phyloP scores from a whole-genome alignment of 225 moss, liverwort and hornwort species.

The Pleurozium schreberi region DNA sequence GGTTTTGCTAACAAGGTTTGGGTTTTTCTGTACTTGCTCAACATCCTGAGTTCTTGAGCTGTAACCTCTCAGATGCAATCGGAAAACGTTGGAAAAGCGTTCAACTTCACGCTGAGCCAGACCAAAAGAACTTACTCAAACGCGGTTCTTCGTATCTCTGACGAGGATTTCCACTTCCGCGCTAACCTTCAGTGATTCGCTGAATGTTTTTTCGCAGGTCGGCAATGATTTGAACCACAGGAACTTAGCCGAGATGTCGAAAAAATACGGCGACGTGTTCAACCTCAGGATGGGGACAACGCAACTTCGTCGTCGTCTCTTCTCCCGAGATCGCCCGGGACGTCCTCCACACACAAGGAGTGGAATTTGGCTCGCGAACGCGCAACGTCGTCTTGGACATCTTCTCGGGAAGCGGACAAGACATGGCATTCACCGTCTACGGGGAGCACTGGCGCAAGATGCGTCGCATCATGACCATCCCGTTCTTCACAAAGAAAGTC shows the following conservation, averaged over 20 bases:
- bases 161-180: not conserved
- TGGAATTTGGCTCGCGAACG: constrained; percentile 25
- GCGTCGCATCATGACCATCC: constrained; percentile 39
- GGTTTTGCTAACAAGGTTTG: not conserved
- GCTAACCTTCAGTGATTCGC: not conserved
- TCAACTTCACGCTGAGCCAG: not conserved
- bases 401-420: constrained; percentile 26
- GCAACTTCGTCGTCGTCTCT: constrained; percentile 20
- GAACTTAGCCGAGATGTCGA: constrained; percentile 9
- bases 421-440: constrained; percentile 41
- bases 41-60: not conserved
- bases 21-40: not conserved
- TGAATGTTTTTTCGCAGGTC: not conserved
- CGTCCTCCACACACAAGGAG: constrained; percentile 34
- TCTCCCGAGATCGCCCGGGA: constrained; percentile 22
- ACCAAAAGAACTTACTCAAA: too few relatives aligned
- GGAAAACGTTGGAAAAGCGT: not conserved
- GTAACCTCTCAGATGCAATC: not conserved
- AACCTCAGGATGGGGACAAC: constrained; percentile 23
- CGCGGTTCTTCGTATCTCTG: not conserved
- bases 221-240: constrained; percentile 27
- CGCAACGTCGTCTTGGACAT: constrained; percentile 31
- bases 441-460: constrained; percentile 43
- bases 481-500: constrained; percentile 37
- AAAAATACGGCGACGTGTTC: constrained; percentile 25